Base-by-base conservation (phyloP, 257 asterid species). In the Thymus mandschuricus region DNA sequence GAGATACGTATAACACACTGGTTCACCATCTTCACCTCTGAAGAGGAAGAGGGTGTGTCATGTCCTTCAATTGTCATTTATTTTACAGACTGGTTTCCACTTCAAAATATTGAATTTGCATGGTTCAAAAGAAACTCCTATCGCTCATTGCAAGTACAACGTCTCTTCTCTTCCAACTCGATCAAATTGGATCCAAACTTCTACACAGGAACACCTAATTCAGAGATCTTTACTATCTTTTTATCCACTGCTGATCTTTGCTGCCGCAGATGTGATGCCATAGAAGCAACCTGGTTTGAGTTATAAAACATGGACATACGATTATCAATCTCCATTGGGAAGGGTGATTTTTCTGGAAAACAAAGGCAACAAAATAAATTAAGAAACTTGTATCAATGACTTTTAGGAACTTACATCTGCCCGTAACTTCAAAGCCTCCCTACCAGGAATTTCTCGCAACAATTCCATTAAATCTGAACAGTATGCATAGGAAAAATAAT, bases 381-480 rank as follows among this genome's bases (percentile, higher is more conserved):
- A 34, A 12, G 58, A 48, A 59, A 45, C 9, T 68, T 46, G 71
- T 15, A 54, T 41, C 15, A 58, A 15, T 54, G 70, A 80, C 35
- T 21, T 58, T 30, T 29, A 28, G 60, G 66, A 43, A 52, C 88
- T 86, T 79, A 89, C 99, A 58, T 94, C 97, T 66, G 98, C 97
- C 41, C 97, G 86, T 31, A 91, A 87, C 85, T 86, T 91, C 82
- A 94, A 57, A 71, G 96, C 92, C 78, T 89, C 97, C 76, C 99
- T 88, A 56, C 96, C 96, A 48, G 97, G 97, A 76, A 87, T 85
- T 75, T 91, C 96, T 64, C 97, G 82, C 77, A 94, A 92, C 80
- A 91, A 71, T 58, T 85, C 90, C 97, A 86, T 89, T 88, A 94
- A 78, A 81, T 81, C 98, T 91, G 75, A 35, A 62, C 61, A 68